Conservation (phyloP, 1,284 basidiomycete species). For the Sanguinoderma infundibulare region DNA sequence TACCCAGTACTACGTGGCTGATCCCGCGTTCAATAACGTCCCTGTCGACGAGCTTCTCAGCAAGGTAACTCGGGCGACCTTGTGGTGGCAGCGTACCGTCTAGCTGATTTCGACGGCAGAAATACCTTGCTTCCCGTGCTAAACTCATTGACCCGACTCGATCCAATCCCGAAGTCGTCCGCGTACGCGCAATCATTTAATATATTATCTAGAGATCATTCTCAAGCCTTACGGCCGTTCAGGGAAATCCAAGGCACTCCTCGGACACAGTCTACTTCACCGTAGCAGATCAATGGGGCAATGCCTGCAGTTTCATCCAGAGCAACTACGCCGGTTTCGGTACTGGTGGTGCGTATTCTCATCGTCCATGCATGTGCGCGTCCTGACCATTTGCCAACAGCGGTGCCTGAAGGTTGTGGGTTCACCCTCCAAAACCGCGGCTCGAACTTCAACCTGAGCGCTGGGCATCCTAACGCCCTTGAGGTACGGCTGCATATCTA, state of each 20-base stretch:
- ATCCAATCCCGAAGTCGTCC: conserved; percentile 68
- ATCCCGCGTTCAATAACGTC: conserved; percentile 77
- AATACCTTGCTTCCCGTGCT: conserved; percentile 85
- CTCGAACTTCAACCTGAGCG: conserved; percentile 78
- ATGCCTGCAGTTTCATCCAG: conserved; percentile 94
- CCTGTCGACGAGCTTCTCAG: conserved; percentile 82
- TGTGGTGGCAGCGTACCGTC: too few relatives aligned
- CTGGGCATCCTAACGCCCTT: conserved; percentile 85
- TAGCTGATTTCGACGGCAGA: conserved; percentile 43
- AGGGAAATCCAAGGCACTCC: conserved; percentile 81
- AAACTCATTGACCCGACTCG: conserved; percentile 75
- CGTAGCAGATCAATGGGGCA: conserved; percentile 88
- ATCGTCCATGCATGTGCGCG: background rate
- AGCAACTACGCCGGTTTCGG: conserved; percentile 90
- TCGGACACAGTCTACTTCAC: conserved; percentile 96
- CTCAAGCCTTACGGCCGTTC: background rate
- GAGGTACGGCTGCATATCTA: conserved; percentile 44
- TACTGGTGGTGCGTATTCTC: conserved; percentile 59
- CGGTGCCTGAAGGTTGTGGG: conserved; percentile 90
- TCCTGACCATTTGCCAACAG: conserved; percentile 39
- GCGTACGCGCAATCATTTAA: conserved; percentile 48
- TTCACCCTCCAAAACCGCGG: conserved; percentile 97
- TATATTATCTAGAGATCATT: background rate
- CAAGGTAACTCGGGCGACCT: conserved; percentile 54
- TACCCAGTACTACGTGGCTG: conserved; percentile 86